phyloP scores from a whole-genome alignment of 345 rosid genomes.

The Psidium friedrichsthalianum region DNA sequence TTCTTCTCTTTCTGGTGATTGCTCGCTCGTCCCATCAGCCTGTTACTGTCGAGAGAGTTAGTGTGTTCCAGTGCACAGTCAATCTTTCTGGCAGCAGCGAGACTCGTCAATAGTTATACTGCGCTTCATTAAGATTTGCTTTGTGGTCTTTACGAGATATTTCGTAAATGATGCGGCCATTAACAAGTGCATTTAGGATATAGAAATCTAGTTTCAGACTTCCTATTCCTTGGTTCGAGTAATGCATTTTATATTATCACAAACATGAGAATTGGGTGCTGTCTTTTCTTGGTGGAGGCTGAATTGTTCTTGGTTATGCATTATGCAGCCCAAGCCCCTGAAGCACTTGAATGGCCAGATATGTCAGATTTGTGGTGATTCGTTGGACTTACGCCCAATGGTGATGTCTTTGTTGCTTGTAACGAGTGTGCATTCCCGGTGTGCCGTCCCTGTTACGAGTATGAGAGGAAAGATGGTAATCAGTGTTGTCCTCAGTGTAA shows the following conservation, averaged over 20 bases:
- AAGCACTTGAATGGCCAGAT: conserved; percentile 61
- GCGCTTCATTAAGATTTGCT: neutral
- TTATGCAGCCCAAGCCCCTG: conserved; percentile 78
- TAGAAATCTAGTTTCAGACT: neutral
- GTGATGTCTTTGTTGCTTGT: conserved; percentile 90
- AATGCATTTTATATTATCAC: neutral
- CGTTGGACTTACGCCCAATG: conserved; percentile 49
- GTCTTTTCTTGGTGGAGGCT: neutral
- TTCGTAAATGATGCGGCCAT: neutral
- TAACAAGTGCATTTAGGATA: neutral
- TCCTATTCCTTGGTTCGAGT: neutral
- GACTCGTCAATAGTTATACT: neutral
- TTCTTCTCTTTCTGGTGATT: neutral
- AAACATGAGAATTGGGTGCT: conserved; percentile 2
- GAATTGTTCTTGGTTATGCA: neutral
- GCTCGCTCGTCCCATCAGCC: neutral
- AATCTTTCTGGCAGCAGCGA: neutral
- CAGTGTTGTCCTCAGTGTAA: conserved; percentile 99
- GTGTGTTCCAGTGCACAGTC: neutral
- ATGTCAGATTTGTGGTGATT: conserved; percentile 96
- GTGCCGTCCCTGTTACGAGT: conserved; percentile 96
- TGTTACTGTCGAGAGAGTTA: neutral
- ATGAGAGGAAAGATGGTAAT: conserved; percentile 97
- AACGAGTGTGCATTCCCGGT: conserved; percentile 99
- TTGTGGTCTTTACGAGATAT: neutral